phyloP scores from a whole-genome alignment of 495 filamentous ascomycete genomes.

The Lasiosphaeria hispida region DNA sequence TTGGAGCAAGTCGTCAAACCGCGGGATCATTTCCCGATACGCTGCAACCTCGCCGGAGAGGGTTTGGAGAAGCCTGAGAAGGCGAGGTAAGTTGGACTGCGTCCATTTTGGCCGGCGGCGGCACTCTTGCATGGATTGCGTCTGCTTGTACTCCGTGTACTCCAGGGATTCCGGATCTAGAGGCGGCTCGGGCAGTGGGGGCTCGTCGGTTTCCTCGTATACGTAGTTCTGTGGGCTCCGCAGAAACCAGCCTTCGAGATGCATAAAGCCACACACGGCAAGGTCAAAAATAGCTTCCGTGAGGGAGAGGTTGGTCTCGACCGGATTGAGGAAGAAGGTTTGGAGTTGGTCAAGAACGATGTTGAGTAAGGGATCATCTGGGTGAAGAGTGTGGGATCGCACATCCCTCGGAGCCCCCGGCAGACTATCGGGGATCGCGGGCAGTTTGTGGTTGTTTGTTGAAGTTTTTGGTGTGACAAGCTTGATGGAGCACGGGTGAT shows the following conservation, averaged over 20 bases:
- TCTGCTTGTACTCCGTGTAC: constrained; percentile 42
- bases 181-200: constrained; percentile 24
- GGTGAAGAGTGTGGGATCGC: constrained; percentile 57
- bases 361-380: constrained; percentile 74
- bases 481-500: constrained; percentile 67
- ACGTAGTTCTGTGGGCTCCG: constrained; percentile 64
- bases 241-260: constrained; percentile 86
- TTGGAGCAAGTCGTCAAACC: constrained; percentile 73
- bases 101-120: constrained; percentile 51
- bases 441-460: constrained; percentile 49
- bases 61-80: constrained; percentile 49
- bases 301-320: constrained; percentile 82
- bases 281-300: constrained; percentile 82
- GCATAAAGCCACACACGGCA: constrained; percentile 76
- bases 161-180: constrained; percentile 37
- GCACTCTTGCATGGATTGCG: constrained; percentile 46
- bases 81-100: constrained; percentile 43
- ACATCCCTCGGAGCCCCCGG: constrained; percentile 55
- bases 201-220: constrained; percentile 43
- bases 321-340: constrained; percentile 82
- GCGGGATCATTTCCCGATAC: constrained; percentile 66
- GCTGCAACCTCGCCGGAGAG: constrained; percentile 64
- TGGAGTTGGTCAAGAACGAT: constrained; percentile 67
- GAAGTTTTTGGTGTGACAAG: constrained; percentile 54
- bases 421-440: constrained; percentile 48